Base-by-base conservation (phyloP, 1,139 yeast genomes). In the Scheffersomyces insectosa region DNA sequence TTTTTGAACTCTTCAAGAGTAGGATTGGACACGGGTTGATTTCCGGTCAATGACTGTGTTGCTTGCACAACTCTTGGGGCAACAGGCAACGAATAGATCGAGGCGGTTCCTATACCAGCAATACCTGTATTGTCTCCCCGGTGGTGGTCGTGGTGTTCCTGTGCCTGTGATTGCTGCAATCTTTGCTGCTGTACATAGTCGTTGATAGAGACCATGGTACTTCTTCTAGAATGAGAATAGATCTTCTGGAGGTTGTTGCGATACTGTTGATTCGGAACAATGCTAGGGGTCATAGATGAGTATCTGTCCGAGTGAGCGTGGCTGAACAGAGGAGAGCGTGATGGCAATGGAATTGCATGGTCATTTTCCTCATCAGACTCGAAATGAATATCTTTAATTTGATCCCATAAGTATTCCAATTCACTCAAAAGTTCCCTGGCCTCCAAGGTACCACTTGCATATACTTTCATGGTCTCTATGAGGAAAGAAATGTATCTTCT, bases 351-450 rank as follows among this genome's bases (percentile, higher is more conserved):
- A 32, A 63, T 49, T 16, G 47, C 47, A 36, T 47, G 49, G 30
- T 39, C 29, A 55, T 36, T 53, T 20, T 67, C 70, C 9, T 68
- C 74, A 27, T 68, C 72, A 25, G 66, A 61, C 14, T 52, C 46
- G 45, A 61, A 63, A 31, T 65, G 71, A 16, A 81, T 56, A 57
- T 82, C 85, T 55, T 81, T 83, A 42, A 86, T 80, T 58, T 84
- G 90, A 56, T 82, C 85, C 91, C 93, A 86, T 36, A 85, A 66
- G 52, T 77, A 81, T 55, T 85, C 89, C 54, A 86, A 70, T 54
- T 85, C 93, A 37, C 73, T 66, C 42, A 85, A 68, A 41, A 85
- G 66, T 55, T 85, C 89, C 30, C 86, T 63, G 0, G 91, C 84
- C 53, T 85, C 90, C 43, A 73, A 66, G 0, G 89, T 79, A 4